phyloP scores from a whole-genome alignment of 2,329 filamentous ascomycete species.

The Alternaria gaisen region DNA sequence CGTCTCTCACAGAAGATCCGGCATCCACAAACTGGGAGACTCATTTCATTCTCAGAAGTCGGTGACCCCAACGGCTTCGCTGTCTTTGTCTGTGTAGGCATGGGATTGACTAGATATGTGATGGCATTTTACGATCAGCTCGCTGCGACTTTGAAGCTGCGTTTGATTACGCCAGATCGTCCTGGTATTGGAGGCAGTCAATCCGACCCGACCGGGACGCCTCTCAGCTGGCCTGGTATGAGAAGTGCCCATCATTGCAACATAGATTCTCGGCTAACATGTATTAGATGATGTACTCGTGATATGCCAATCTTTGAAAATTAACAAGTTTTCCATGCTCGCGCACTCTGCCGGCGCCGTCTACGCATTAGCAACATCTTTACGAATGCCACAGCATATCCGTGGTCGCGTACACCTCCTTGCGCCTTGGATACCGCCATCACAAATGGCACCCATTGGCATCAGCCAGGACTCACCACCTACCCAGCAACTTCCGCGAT shows the following conservation, averaged over 20 bases:
- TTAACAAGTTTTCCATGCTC: constrained; percentile 94
- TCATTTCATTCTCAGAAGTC: constrained; percentile 96
- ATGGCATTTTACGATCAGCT: constrained; percentile 98
- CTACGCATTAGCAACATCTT: constrained; percentile 91
- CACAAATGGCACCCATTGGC: constrained; percentile 57
- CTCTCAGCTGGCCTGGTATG: constrained; percentile 92
- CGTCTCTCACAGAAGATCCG: constrained; percentile 87
- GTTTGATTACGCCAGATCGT: constrained; percentile 91
- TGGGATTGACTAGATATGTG: constrained; percentile 95
- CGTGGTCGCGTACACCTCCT: constrained; percentile 92
- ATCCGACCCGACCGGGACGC: constrained; percentile 82
- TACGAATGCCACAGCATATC: constrained; percentile 96
- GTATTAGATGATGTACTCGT: constrained; percentile 80
- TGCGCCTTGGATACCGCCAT: constrained; percentile 96
- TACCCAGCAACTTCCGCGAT: constrained; percentile 85
- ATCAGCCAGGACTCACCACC: constrained; percentile 78
- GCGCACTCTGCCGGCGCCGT: constrained; percentile 98
- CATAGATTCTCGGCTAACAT: constrained; percentile 53
- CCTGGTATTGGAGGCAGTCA: constrained; percentile 95
- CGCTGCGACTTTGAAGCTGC: constrained; percentile 83
- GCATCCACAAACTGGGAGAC: constrained; percentile 84
- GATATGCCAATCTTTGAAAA: constrained; percentile 89
- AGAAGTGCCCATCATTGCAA: not conserved
- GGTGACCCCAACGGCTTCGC: constrained; percentile 90
- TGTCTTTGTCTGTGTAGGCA: constrained; percentile 95